Conservation (phyloP, 805 yeast genomes). For the Pichia exigua region DNA sequence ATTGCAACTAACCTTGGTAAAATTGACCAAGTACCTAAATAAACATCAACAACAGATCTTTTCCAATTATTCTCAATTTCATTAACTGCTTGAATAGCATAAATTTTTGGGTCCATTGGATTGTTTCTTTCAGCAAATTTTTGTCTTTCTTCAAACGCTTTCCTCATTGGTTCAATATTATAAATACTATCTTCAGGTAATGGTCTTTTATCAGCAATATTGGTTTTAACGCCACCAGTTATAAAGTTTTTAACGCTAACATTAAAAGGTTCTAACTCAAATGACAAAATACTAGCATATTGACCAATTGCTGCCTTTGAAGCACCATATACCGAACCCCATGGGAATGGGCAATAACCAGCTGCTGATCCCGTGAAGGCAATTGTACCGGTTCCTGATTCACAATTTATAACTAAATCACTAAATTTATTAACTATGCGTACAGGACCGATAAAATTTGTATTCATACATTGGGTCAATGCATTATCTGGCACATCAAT, state of each 20-base stretch:
- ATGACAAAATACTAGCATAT: constrained; percentile 52
- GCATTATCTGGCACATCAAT: constrained; percentile 49
- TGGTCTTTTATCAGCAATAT: constrained; percentile 59
- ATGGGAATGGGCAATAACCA: constrained; percentile 64
- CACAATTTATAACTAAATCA: constrained; percentile 39
- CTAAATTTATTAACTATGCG: constrained; percentile 51
- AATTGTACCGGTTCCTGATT: constrained; percentile 44
- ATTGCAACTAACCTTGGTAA: constrained; percentile 19
- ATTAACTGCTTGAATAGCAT: constrained; percentile 46
- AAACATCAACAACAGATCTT: constrained; percentile 38
- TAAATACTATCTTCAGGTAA: constrained; percentile 50
- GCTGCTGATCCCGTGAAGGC: constrained; percentile 70
- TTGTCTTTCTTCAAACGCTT: constrained; percentile 43
- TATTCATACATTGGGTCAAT: constrained; percentile 45
- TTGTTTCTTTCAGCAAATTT: constrained; percentile 49
- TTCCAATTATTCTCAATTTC: constrained; percentile 36
- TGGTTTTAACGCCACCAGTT: constrained; percentile 71
- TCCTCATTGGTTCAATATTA: constrained; percentile 41
- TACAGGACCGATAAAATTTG: constrained; percentile 65
- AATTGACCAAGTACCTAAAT: constrained; percentile 40
- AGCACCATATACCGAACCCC: constrained; percentile 56
- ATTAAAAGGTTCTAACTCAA: constrained; percentile 65
- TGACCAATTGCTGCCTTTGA: constrained; percentile 72
- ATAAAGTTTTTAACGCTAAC: constrained; percentile 62
- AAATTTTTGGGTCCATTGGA: constrained; percentile 54